Percentiles rank a stretch among this genome's conserved stretches.
Evolutionary conservation across 208 protist genomes (phyloP).

Genomic region (Balamuthia mandrillaris): DNA sequence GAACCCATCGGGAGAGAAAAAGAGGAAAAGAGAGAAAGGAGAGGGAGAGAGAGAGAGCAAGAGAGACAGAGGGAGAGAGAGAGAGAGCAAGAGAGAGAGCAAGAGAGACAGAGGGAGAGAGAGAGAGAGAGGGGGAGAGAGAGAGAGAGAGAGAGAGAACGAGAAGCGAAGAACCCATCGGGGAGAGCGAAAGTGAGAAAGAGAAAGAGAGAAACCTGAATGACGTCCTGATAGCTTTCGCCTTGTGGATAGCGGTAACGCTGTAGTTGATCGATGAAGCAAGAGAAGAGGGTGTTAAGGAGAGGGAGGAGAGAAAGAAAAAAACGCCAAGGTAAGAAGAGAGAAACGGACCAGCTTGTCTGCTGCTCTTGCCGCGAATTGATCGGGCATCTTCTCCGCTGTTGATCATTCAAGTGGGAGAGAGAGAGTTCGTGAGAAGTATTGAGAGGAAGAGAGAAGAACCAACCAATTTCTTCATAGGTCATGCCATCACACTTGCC

Average conservation of each 20-base stretch:
- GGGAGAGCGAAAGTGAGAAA: not conserved
- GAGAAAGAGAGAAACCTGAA: not conserved
- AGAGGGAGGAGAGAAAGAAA: too few relatives aligned
- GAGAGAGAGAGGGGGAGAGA: not conserved
- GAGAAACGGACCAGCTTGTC: too few relatives aligned
- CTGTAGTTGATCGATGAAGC: not conserved
- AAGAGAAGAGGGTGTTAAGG: too few relatives aligned
- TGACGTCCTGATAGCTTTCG: slow-evolving; percentile 50
- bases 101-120: not conserved
- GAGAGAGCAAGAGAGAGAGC: not conserved
- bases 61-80: not conserved
- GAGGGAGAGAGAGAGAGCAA: not conserved
- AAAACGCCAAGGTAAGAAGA: too few relatives aligned
- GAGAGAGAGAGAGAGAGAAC: not conserved
- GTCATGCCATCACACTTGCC: slow-evolving; percentile 61
- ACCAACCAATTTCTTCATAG: slow-evolving; percentile 47
- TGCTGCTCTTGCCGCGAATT: slow-evolving; percentile 47
- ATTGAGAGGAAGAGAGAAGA: not conserved
- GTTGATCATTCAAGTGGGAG: not conserved
- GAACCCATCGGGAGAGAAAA: not conserved
- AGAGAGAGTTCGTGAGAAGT: not conserved
- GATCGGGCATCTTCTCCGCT: slow-evolving; percentile 44
- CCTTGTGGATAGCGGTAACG: slow-evolving; percentile 56
- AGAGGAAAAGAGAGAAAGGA: not conserved
- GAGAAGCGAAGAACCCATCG: not conserved